These are phyloP conservation scores for Spathaspora boniae DNA, from an alignment of 805 yeast species.

Conservation along the genomic window DNA sequence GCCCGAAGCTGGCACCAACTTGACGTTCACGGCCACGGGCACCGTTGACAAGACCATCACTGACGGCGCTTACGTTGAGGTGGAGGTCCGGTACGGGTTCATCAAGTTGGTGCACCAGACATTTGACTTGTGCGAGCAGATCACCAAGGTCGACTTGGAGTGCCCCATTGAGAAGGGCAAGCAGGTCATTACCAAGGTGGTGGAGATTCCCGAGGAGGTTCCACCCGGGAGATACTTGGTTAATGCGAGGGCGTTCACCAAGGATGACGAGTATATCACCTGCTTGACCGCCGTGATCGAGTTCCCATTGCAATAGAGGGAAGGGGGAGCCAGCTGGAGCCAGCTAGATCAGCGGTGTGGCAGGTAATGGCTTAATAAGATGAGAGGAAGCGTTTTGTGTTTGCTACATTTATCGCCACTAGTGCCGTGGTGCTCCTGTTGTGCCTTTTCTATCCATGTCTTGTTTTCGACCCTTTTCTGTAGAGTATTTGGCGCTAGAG, in stretches of 20 bases:
- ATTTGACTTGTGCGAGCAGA: constrained; percentile 88
- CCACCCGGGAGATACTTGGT: constrained; percentile 94
- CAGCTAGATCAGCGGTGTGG: too few species aligned
- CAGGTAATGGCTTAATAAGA: too few species aligned
- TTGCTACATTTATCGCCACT: too few species aligned
- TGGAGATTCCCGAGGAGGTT: constrained; percentile 84
- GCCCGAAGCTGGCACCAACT: constrained; percentile 78
- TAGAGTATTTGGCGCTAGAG: too few species aligned
- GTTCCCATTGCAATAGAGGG: constrained; percentile 42
- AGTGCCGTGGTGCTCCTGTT: too few species aligned
- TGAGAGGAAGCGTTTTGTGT: too few species aligned
- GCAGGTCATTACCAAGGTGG: constrained; percentile 62
- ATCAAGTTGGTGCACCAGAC: constrained; percentile 84
- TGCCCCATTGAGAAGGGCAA: constrained; percentile 80
- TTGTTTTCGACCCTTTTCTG: too few species aligned
- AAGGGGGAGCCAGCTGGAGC: constrained; percentile 1
- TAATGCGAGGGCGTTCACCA: constrained; percentile 85
- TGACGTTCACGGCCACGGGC: constrained; percentile 79
- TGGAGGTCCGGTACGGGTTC: constrained; percentile 89
- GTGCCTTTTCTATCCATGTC: too few species aligned
- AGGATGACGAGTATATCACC: constrained; percentile 74
- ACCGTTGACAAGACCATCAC: constrained; percentile 48
- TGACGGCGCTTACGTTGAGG: constrained; percentile 93
- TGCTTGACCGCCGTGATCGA: constrained; percentile 76
- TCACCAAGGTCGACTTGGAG: constrained; percentile 74